These are phyloP conservation scores for Gossypium herbaceum DNA, from an alignment of 345 rosid species.

Conservation along the genomic window DNA sequence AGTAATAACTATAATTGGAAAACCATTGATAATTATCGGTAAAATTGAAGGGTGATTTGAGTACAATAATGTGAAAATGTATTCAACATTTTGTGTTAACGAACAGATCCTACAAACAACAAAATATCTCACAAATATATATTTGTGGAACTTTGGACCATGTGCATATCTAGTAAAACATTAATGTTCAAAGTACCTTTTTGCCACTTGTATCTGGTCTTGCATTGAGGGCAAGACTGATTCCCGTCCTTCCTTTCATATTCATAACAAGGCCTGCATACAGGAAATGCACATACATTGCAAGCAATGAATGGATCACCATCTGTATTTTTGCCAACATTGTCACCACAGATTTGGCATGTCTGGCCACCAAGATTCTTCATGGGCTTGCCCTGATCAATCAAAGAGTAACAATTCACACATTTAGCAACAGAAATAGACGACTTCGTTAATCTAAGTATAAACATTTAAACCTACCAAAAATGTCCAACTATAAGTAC, in stretches of 20 bases:
- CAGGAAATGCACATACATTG: conserved; percentile 77
- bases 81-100: background rate
- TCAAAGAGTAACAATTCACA: conserved; percentile 10
- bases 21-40: background rate
- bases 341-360: conserved; percentile 88
- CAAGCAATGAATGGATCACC: conserved; percentile 82
- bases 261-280: conserved; percentile 91
- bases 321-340: conserved; percentile 53
- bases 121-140: background rate
- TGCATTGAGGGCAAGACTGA: conserved; percentile 93
- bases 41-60: background rate
- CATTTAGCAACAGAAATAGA: conserved; percentile 17
- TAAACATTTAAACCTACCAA: conserved; percentile 1
- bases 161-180: background rate
- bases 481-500: background rate
- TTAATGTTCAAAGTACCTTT: conserved; percentile 36
- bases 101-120: background rate
- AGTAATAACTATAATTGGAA: background rate
- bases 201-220: conserved; percentile 78
- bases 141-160: background rate
- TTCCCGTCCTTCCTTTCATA: conserved; percentile 90
- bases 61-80: background rate
- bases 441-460: background rate
- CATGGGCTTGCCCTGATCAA: conserved; percentile 55
- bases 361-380: conserved; percentile 45